Percentiles rank a stretch among this genome's conserved stretches.
Conservation (phyloP, 2,329 filamentous ascomycete genomes). For the Verticillium klebahnii region DNA sequence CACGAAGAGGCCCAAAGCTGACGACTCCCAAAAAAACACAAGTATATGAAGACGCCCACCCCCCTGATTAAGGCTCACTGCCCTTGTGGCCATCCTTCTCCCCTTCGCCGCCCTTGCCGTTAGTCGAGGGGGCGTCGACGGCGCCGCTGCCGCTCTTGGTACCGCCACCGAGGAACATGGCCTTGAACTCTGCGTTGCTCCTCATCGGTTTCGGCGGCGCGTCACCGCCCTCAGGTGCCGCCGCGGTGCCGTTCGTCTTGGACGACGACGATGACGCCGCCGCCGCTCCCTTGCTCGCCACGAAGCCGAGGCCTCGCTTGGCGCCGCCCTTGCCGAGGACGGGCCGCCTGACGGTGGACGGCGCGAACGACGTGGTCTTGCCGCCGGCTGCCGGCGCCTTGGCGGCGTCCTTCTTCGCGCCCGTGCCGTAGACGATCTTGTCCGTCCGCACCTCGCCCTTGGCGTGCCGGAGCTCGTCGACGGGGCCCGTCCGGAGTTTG, state of each 20-base stretch:
- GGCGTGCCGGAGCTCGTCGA: slow-evolving; percentile 49
- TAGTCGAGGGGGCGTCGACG: not conserved
- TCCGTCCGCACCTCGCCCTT: slow-evolving; percentile 41
- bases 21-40: not conserved
- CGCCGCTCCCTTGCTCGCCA: slow-evolving; percentile 19
- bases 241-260: slow-evolving; percentile 20
- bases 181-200: slow-evolving; percentile 56
- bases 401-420: slow-evolving; percentile 15
- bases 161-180: slow-evolving; percentile 34
- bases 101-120: slow-evolving; percentile 7
- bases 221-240: slow-evolving; percentile 12
- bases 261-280: not conserved
- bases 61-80: not conserved
- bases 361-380: slow-evolving; percentile 37
- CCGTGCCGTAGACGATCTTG: slow-evolving; percentile 31
- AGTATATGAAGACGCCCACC: not conserved
- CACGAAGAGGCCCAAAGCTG: not conserved
- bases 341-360: slow-evolving; percentile 36
- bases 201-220: slow-evolving; percentile 29
- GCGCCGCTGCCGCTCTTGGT: slow-evolving; percentile 1
- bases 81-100: not conserved
- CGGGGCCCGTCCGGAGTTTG: slow-evolving; percentile 48
- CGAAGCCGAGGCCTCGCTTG: slow-evolving; percentile 41
- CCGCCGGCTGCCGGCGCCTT: slow-evolving; percentile 17
- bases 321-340: slow-evolving; percentile 32